phyloP scores from a whole-genome alignment of 2,329 filamentous ascomycete genomes.

The Furcasterigmium furcatum region DNA sequence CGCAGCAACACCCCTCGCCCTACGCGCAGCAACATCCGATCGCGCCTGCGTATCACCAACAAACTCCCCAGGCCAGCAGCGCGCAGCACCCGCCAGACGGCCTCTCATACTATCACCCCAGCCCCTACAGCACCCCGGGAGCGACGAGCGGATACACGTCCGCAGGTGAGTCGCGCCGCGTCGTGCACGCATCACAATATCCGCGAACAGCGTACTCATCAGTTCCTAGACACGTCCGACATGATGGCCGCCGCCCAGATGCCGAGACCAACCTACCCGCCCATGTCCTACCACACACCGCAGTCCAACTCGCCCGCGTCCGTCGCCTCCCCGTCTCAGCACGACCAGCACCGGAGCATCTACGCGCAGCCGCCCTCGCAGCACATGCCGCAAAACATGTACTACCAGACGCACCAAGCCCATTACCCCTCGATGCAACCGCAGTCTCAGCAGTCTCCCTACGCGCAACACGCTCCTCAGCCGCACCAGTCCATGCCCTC shows the following conservation, averaged over 20 bases:
- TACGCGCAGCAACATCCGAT: conserved; percentile 67
- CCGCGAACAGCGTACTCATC: conserved; percentile 11
- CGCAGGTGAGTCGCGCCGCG: conserved; percentile 61
- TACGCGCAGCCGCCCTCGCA: conserved; percentile 79
- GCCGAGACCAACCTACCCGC: conserved; percentile 80
- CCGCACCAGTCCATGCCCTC: conserved; percentile 57
- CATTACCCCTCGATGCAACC: conserved; percentile 65
- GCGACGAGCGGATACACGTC: conserved; percentile 82
- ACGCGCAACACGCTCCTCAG: conserved; percentile 54
- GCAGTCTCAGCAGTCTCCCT: conserved; percentile 58
- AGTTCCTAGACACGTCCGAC: conserved; percentile 51
- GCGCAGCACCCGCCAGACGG: conserved; percentile 62
- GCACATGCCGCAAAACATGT: conserved; percentile 78
- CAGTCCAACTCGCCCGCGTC: conserved; percentile 94
- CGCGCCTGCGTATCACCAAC: conserved; percentile 64
- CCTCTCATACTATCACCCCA: conserved; percentile 74
- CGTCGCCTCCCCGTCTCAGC: conserved; percentile 82
- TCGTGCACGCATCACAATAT: conserved; percentile 2
- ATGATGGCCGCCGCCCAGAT: conserved; percentile 65
- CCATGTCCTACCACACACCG: conserved; percentile 87
- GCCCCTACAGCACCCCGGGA: conserved; percentile 79
- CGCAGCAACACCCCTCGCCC: conserved; percentile 59
- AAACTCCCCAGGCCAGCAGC: conserved; percentile 55
- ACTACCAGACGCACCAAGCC: conserved; percentile 59
- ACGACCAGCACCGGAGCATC: conserved; percentile 85